Evolutionary conservation across 2,329 filamentous ascomycete genomes (phyloP).

Genomic region (Colletotrichum sp.): DNA sequence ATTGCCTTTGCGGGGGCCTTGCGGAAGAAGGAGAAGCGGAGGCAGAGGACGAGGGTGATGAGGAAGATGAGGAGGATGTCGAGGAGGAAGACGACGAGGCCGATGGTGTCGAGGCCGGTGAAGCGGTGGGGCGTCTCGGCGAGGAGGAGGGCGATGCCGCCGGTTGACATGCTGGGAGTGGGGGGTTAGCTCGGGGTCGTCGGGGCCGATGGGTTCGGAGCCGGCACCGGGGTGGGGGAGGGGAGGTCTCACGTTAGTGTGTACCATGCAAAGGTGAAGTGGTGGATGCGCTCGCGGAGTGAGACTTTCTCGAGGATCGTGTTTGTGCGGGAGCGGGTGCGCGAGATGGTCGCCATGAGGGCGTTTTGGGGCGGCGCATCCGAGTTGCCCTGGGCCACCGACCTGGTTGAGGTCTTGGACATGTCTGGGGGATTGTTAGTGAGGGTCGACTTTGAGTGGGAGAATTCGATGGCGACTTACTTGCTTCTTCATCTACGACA

Average conservation of each 20-base stretch:
- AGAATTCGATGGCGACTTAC: background rate
- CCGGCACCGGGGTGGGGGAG: background rate
- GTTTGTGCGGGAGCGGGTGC: conserved; percentile 13
- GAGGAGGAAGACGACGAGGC: conserved; percentile 59
- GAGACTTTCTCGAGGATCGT: conserved; percentile 16
- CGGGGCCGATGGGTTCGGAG: background rate
- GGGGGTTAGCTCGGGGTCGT: background rate
- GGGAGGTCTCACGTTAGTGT: conserved; percentile 38
- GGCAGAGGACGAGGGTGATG: conserved; percentile 50
- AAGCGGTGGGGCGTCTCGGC: conserved; percentile 58
- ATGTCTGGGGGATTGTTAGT: background rate
- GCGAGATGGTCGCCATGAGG: conserved; percentile 8
- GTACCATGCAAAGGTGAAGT: conserved; percentile 62
- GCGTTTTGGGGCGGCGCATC: conserved; percentile 3
- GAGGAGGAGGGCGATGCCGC: conserved; percentile 60
- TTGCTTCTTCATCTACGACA: conserved; percentile 1
- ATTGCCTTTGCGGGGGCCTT: conserved; percentile 50
- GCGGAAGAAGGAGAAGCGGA: conserved; percentile 52
- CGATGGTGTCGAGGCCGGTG: conserved; percentile 56
- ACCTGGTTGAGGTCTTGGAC: background rate
- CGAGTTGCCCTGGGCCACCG: background rate
- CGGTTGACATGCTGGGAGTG: conserved; percentile 24
- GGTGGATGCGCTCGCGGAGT: conserved; percentile 31
- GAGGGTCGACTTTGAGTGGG: background rate
- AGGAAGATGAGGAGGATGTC: conserved; percentile 59